Conservation (phyloP, 2,329 filamentous ascomycete species). For the Cytospora paraplurivora region DNA sequence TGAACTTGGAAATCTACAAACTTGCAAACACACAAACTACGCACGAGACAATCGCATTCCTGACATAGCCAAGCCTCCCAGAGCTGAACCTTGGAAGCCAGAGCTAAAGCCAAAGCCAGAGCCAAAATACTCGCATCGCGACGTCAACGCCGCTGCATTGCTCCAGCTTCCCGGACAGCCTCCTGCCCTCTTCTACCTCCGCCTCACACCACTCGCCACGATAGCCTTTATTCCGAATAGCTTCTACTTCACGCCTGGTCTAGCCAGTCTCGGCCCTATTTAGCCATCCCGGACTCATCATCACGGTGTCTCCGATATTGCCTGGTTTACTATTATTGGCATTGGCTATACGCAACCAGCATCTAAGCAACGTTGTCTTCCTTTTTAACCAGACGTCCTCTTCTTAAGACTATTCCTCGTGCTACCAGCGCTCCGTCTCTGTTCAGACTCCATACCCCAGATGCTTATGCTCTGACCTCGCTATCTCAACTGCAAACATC, state of each 20-base stretch:
- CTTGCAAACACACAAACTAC: background rate
- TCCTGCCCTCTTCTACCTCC: constrained; percentile 15
- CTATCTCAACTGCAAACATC: constrained; percentile 19
- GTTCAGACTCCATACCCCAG: constrained; percentile 8
- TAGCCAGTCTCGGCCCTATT: constrained; percentile 17
- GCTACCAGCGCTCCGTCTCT: constrained; percentile 7
- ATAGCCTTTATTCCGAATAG: constrained; percentile 17
- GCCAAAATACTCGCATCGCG: background rate
- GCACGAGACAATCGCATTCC: background rate
- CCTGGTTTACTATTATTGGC: constrained; percentile 26
- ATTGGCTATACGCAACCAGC: constrained; percentile 17
- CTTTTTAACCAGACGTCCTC: constrained; percentile 25
- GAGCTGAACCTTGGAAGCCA: background rate
- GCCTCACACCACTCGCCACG: constrained; percentile 14
- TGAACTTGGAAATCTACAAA: no score
- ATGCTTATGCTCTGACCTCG: background rate
- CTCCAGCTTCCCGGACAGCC: constrained; percentile 9
- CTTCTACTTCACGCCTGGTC: constrained; percentile 17
- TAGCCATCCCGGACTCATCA: constrained; percentile 20
- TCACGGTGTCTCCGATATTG: constrained; percentile 31
- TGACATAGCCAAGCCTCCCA: background rate
- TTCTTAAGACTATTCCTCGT: constrained; percentile 15
- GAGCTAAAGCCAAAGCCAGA: no score
- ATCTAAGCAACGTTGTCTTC: constrained; percentile 20
- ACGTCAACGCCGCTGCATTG: constrained; percentile 1